Conservation (phyloP, 805 yeast species). For the Candida piceae region DNA sequence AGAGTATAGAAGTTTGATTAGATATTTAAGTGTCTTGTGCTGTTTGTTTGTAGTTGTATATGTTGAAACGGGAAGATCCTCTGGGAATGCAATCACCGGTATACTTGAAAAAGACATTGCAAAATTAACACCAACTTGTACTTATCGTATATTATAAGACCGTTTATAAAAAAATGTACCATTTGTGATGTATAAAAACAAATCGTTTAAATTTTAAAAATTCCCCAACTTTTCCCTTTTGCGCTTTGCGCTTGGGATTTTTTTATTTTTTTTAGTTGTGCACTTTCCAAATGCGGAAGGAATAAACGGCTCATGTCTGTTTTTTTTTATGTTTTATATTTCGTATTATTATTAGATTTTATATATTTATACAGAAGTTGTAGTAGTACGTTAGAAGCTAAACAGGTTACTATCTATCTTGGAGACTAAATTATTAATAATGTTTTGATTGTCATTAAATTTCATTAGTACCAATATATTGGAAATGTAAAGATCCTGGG, state of each 20-base stretch:
- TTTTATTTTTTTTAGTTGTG: too few species aligned
- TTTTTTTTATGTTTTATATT: too few species aligned
- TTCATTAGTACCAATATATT: slow-evolving; percentile 16
- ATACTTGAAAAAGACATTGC: slow-evolving; percentile 10
- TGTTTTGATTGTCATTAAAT: slow-evolving; percentile 7
- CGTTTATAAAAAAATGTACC: too few species aligned
- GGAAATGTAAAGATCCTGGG: too few species aligned
- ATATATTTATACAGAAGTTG: too few species aligned
- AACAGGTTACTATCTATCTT: slow-evolving; percentile 12
- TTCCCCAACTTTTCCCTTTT: not conserved
- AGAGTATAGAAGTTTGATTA: slow-evolving; percentile 28
- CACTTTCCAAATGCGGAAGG: slow-evolving; percentile 1
- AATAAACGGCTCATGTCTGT: not conserved
- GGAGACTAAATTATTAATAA: slow-evolving; percentile 15
- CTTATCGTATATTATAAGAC: too few species aligned
- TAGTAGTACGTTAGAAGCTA: slow-evolving; percentile 1
- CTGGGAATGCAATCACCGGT: slow-evolving; percentile 31
- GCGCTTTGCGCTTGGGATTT: too few species aligned
- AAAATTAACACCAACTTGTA: too few species aligned
- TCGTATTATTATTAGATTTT: too few species aligned
- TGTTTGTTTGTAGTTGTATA: slow-evolving; percentile 6
- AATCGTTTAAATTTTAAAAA: too few species aligned
- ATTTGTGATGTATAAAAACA: too few species aligned
- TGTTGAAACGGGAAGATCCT: slow-evolving; percentile 15
- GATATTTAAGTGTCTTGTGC: slow-evolving; percentile 26